A percentile compares a stretch with the other conserved stretches of the same genome.
phyloP scores from a whole-genome alignment of 2,329 filamentous ascomycete species.

The Sphaerostilbella broomeana region DNA sequence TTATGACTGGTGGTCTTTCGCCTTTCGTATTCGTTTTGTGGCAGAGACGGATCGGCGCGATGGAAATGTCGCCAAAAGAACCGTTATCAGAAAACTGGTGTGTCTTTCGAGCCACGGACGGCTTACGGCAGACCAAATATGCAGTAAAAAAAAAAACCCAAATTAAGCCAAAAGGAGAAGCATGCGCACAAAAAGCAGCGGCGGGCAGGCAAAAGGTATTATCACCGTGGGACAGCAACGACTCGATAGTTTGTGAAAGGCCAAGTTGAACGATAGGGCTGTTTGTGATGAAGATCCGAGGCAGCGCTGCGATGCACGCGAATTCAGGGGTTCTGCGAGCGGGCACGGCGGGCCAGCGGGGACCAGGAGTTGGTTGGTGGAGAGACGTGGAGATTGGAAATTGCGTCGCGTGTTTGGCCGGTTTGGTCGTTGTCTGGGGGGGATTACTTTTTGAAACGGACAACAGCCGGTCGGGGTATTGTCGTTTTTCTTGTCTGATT shows the following conservation, averaged over 20 bases:
- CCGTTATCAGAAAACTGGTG: too few relatives aligned
- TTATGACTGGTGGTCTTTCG: too few relatives aligned
- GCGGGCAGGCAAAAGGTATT: too few relatives aligned
- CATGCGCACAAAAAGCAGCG: too few relatives aligned
- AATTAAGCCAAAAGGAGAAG: not conserved
- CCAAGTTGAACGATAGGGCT: slow-evolving; percentile 8
- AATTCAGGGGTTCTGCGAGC: slow-evolving; percentile 12
- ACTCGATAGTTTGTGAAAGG: not conserved
- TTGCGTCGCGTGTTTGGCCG: slow-evolving; percentile 19
- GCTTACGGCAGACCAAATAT: not conserved
- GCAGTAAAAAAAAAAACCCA: not conserved
- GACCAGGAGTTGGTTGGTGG: slow-evolving; percentile 12
- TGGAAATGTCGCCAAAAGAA: too few relatives aligned
- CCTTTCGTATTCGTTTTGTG: not conserved
- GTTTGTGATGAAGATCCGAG: slow-evolving; percentile 12
- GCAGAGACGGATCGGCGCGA: too few relatives aligned
- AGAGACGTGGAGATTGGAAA: slow-evolving; percentile 19
- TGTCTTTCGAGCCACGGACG: not conserved
- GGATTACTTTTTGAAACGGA: slow-evolving; percentile 12
- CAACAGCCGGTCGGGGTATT: not conserved
- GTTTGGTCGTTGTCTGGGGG: slow-evolving; percentile 12
- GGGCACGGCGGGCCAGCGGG: slow-evolving; percentile 1
- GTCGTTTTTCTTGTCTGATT: slow-evolving; percentile 2
- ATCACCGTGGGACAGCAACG: too few relatives aligned
- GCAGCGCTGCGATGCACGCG: slow-evolving; percentile 3